phyloP scores from a whole-genome alignment of 2,329 filamentous ascomycete species.

The Colletotrichum sp. region DNA sequence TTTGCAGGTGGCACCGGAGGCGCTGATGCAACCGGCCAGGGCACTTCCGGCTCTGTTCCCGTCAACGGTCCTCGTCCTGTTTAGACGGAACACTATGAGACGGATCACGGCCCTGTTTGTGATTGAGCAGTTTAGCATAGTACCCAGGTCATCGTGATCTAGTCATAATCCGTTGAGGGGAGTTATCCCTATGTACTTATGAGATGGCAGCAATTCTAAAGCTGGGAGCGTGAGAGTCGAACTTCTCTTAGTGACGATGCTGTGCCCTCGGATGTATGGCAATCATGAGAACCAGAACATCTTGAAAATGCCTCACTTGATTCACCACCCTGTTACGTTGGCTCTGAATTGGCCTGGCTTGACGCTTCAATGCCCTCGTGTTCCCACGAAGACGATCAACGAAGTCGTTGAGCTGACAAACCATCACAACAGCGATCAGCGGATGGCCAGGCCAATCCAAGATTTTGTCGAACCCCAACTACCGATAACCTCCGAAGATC shows the following conservation, averaged over 20 bases:
- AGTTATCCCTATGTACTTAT: too few relatives aligned
- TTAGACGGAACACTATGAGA: neutral
- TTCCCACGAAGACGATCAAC: neutral
- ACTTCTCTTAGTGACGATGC: accelerated
- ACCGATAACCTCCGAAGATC: conserved; percentile 19
- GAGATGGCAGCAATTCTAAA: too few relatives aligned
- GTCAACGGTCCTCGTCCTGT: neutral
- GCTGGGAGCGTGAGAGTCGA: too few relatives aligned
- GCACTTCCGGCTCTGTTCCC: neutral
- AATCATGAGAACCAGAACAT: neutral
- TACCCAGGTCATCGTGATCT: too few relatives aligned
- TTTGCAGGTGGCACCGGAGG: neutral
- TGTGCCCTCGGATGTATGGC: accelerated
- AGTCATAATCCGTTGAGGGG: too few relatives aligned
- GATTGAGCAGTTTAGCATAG: too few relatives aligned
- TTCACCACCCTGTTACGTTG: neutral
- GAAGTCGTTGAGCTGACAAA: neutral
- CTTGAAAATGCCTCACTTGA: neutral
- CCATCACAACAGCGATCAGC: neutral
- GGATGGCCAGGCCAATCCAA: conserved; percentile 2
- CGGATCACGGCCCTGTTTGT: too few relatives aligned
- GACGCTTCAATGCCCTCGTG: neutral
- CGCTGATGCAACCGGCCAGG: neutral
- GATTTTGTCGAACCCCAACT: conserved; percentile 2
- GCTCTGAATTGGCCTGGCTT: neutral